Evolutionary conservation across 2,329 filamentous ascomycete genomes (phyloP).

Genomic region (Arthrobotrys iridis): DNA sequence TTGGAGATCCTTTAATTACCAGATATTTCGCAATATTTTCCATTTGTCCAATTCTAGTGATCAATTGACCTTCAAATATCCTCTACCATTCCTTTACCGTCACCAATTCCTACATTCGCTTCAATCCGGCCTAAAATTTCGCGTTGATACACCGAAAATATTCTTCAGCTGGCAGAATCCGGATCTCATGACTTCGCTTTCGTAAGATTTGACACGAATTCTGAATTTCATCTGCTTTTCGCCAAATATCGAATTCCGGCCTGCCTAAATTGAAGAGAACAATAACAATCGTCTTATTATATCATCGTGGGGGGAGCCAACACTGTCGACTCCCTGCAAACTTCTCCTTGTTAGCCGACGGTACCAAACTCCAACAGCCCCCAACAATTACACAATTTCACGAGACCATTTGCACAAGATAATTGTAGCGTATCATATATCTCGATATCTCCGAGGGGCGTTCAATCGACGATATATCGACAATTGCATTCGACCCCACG

Average conservation of each 20-base stretch:
- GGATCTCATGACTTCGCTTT: constrained; percentile 16
- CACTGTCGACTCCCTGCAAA: constrained; percentile 19
- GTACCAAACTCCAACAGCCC: constrained; percentile 24
- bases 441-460: background rate
- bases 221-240: constrained; percentile 2
- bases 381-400: constrained; percentile 21
- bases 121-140: background rate
- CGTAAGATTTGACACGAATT: constrained; percentile 28
- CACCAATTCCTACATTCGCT: background rate
- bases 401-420: constrained; percentile 2
- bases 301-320: constrained; percentile 20
- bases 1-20: constrained; percentile 37
- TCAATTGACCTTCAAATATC: constrained; percentile 22
- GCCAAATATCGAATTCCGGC: constrained; percentile 30
- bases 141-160: constrained; percentile 2
- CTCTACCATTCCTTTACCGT: constrained; percentile 23
- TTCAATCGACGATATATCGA: constrained; percentile 11
- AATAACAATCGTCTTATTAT: constrained; percentile 19
- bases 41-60: constrained; percentile 14
- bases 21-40: constrained; percentile 34
- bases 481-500: background rate
- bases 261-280: background rate
- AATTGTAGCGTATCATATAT: constrained; percentile 19
- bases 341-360: constrained; percentile 14
- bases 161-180: background rate